phyloP scores from a whole-genome alignment of 2,329 filamentous ascomycete species.

The Cladobotryum protrusum region DNA sequence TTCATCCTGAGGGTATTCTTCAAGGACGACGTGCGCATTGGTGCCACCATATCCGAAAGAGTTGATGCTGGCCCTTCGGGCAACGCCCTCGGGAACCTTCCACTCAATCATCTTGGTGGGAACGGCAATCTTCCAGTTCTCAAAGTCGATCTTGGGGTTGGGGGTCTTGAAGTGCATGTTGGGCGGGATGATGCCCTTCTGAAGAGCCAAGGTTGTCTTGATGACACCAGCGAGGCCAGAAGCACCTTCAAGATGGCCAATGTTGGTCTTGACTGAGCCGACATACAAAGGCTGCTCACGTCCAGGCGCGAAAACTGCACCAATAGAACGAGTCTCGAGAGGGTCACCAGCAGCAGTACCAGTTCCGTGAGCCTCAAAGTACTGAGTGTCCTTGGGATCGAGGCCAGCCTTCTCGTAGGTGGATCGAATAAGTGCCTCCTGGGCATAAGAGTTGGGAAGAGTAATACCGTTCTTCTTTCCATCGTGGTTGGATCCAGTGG shows the following conservation, averaged over 20 bases:
- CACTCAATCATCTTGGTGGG: conserved; percentile 22
- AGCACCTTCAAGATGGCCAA: conserved; percentile 22
- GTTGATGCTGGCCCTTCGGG: conserved; percentile 19
- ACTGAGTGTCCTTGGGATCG: neutral
- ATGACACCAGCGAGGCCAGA: conserved; percentile 18
- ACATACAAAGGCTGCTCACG: conserved; percentile 23
- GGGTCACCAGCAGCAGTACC: conserved; percentile 18
- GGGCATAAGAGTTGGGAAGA: conserved; percentile 1
- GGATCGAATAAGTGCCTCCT: conserved; percentile 1
- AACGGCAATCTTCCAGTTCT: conserved; percentile 18
- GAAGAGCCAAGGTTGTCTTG: neutral
- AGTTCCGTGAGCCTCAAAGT: conserved; percentile 9
- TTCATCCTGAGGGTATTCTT: conserved; percentile 11
- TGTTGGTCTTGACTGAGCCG: conserved; percentile 22
- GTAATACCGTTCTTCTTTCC: conserved; percentile 6
- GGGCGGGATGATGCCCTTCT: conserved; percentile 1
- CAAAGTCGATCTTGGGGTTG: conserved; percentile 1
- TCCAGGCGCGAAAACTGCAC: conserved; percentile 26
- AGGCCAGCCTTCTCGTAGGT: neutral
- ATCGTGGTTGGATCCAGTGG: conserved; percentile 4
- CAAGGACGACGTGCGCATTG: conserved; percentile 13
- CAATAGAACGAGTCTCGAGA: conserved; percentile 11
- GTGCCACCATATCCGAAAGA: conserved; percentile 28
- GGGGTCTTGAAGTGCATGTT: conserved; percentile 17
- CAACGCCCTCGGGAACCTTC: conserved; percentile 9